Base-by-base conservation (phyloP, 129 eudicot species). In the Pseudognaphalium luteoalbum region DNA sequence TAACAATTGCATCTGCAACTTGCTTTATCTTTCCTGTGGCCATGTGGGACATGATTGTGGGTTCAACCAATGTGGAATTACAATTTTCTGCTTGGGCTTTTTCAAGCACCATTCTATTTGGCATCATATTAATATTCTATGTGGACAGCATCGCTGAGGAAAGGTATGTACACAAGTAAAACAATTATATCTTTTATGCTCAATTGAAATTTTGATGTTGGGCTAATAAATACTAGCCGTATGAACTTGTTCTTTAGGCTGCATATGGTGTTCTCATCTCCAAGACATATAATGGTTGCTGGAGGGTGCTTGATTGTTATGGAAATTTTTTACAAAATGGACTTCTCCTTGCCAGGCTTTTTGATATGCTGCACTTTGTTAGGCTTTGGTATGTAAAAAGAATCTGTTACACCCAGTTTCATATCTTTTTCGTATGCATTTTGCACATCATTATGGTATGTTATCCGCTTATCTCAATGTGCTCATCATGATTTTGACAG, bases 31-130 rank as follows among this genome's bases (percentile, higher is more conserved):
- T 93, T 85, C 98, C 98, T 60, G 92, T 90, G 35, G 93, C 97
- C 80, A 93, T 88, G 97, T 93, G 98, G 98, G 98, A 93, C 85
- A 84, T 93, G 92, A 93, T 93, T 58, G 72, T 87, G 98, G 98
- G 98, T 33, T 90, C 97, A 42, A 76, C 84, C 69, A 77, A 77
- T n/a, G 90, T 83, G 60, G 96, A 90, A 66, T 87, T 93, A 75
- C 96, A 90, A 30, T 88, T 93, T 82, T 90, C 98, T 75, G 80
- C 82, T 7, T 93, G 97, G 97, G 87, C 97, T 69, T 93, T 88
- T 66, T 83, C 91, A 47, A 93, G 96, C 73, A 83, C 86, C 81
- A 78, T 90, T 58, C 66, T 90, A 47, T 93, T 93, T 72, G 97
- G 97, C 66, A 71, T 90, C 65, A 83, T 93, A 25, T 84, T 93